These are phyloP conservation scores for Macroventuria anomochaeta DNA, from an alignment of 2,329 filamentous ascomycete genomes.

Conservation along the genomic window DNA sequence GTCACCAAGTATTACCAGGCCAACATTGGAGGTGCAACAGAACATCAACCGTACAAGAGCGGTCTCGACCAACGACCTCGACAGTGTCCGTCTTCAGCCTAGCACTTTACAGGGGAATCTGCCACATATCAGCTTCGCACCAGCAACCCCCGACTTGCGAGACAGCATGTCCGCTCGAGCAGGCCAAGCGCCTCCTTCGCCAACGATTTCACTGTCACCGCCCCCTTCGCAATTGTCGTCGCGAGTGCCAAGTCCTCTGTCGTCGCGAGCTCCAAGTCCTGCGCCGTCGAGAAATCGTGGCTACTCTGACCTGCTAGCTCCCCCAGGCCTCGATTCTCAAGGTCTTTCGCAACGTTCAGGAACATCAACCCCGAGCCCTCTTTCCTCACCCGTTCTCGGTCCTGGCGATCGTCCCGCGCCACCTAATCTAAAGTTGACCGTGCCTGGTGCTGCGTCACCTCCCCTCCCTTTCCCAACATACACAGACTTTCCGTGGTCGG, in stretches of 20 bases:
- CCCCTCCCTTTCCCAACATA: conserved; percentile 73
- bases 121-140: conserved; percentile 47
- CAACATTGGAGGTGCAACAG: conserved; percentile 40
- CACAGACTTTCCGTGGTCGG: conserved; percentile 59
- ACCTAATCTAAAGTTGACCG: conserved; percentile 50
- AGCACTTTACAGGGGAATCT: conserved; percentile 36
- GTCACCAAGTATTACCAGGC: conserved; percentile 33
- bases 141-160: conserved; percentile 41
- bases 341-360: conserved; percentile 26
- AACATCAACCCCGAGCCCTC: conserved; percentile 31
- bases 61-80: conserved; percentile 66
- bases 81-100: conserved; percentile 55
- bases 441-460: conserved; percentile 52
- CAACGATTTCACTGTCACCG: conserved; percentile 50
- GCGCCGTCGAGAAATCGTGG: conserved; percentile 30
- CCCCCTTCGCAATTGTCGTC: conserved; percentile 47
- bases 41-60: conserved; percentile 54
- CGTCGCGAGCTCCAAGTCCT: conserved; percentile 37
- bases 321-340: conserved; percentile 46
- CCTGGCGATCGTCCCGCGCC: conserved; percentile 34
- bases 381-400: conserved; percentile 38
- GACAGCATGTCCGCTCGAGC: conserved; percentile 1
- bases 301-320: conserved; percentile 42
- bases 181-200: conserved; percentile 43
- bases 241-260: conserved; percentile 35